Base-by-base conservation (phyloP, 768 basidiomycete genomes). In the Pulveroboletus sp. region DNA sequence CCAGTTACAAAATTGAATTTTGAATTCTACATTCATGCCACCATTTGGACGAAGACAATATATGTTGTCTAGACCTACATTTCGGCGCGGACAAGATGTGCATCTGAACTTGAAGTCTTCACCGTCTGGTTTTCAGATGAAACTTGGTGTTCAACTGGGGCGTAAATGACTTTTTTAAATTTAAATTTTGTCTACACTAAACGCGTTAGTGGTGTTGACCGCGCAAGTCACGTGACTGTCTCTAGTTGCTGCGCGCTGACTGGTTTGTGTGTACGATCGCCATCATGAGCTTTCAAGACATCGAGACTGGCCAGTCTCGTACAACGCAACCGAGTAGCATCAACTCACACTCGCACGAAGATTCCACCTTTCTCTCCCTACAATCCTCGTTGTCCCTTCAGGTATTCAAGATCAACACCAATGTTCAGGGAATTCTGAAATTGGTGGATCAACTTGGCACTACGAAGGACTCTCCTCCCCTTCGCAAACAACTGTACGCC, bases 371-470 rank as follows among this genome's bases (percentile, higher is more conserved):
- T 67, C 71, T 77, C 10, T 76, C 74, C 27, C 72, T 94, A 14
- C 92, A 93, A 63, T 82, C 80, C 4, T 89, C 89, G 13, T 69
- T 93, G 51, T 87, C 87, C 1, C 77, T 98, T 6, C 94, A 98
- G 67, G 91, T 95, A 50, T 97, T 98, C 85, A 98, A 98, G 80
- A 93, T 98, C 74, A 94, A 95, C 61, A 82, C 90, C 50, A 99
- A 99, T 70, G 93, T 97, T 3, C 91, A 95, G 62, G 95, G 90
- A 14, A 94, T 99, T 42, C 69, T 92, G 59, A 91, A 90, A 70
- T 78, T 93, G n/a, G 91, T 98, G n/a, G 93, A 98, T 63, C 89
- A 94, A 67, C 79, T 99, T 1, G 95, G 95, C 5, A 91, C 87
- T 0, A 73, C 73, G 27, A 82, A 83, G 61, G 94, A 98, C 66